Percentiles rank a stretch among this genome's conserved stretches.
These are phyloP conservation scores for Lycium ferocissimum DNA, from an alignment of 257 asterid genomes.

Conservation along the genomic window DNA sequence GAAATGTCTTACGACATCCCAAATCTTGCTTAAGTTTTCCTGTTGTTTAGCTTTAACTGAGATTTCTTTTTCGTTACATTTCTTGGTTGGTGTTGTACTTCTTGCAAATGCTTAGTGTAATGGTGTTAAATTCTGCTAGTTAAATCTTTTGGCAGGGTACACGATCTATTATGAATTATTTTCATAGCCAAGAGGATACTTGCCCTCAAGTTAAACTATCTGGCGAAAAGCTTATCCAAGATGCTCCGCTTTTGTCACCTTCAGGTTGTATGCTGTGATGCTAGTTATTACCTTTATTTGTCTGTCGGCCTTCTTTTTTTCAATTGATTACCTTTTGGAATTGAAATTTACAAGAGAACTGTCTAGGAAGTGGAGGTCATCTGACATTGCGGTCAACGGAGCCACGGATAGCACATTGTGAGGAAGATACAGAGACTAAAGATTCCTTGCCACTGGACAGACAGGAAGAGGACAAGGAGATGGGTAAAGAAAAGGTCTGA, in stretches of 20 bases:
- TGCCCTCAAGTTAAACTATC: slow-evolving; percentile 42
- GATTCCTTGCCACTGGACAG: slow-evolving; percentile 39
- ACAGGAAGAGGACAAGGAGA: slow-evolving; percentile 48
- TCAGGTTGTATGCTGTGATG: slow-evolving; percentile 56
- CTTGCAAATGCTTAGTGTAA: slow-evolving; percentile 29
- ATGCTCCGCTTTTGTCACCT: slow-evolving; percentile 47
- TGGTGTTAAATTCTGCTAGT: slow-evolving; percentile 30
- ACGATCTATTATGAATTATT: slow-evolving; percentile 77
- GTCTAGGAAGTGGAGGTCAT: slow-evolving; percentile 47
- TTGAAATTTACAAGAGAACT: slow-evolving; percentile 16
- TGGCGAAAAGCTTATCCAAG: slow-evolving; percentile 47
- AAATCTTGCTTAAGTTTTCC: slow-evolving; percentile 19
- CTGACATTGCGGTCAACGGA: slow-evolving; percentile 40
- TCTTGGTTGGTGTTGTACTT: slow-evolving; percentile 10
- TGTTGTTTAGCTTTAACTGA: not conserved
- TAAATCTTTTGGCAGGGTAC: slow-evolving; percentile 75
- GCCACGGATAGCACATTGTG: slow-evolving; percentile 40
- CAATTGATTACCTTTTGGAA: slow-evolving; percentile 32
- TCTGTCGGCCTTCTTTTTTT: slow-evolving; percentile 24
- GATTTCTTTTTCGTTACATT: slow-evolving; percentile 23
- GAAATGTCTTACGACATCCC: not conserved
- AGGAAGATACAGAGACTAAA: slow-evolving; percentile 45
- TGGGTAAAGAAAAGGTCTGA: slow-evolving; percentile 55
- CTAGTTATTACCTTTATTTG: slow-evolving; percentile 34
- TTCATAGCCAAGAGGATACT: slow-evolving; percentile 54